These are phyloP conservation scores for Colletotrichum viniferum DNA, from an alignment of 2,329 filamentous ascomycete genomes.

Conservation along the genomic window DNA sequence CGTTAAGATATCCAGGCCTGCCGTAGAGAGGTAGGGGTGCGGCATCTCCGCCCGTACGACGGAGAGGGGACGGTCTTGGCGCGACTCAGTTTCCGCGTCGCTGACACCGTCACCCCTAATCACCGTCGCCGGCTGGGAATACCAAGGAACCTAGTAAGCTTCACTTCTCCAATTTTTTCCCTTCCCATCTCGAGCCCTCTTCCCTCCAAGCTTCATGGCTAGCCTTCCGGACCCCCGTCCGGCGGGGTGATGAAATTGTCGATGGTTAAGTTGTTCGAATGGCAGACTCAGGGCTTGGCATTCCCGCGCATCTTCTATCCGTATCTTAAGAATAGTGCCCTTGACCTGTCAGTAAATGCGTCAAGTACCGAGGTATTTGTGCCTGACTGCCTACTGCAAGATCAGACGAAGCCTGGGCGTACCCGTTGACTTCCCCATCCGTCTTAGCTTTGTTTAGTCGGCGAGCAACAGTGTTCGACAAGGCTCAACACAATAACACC, in stretches of 20 bases:
- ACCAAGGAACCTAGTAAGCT: constrained; percentile 19
- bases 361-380: background rate
- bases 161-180: constrained; percentile 7
- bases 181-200: background rate
- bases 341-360: background rate
- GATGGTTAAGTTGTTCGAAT: background rate
- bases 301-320: background rate
- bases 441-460: background rate
- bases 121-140: background rate
- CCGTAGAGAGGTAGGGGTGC: background rate
- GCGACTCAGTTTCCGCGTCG: constrained; percentile 3
- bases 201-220: background rate
- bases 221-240: background rate
- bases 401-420: constrained; percentile 14
- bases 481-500: constrained; percentile 11
- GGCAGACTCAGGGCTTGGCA: constrained; percentile 13
- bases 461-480: background rate
- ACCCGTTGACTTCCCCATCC: background rate
- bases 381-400: background rate
- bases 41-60: constrained; percentile 1
- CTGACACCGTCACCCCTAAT: background rate
- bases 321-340: background rate
- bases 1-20: background rate
- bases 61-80: constrained; percentile 10
- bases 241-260: background rate